Conservation (phyloP, 2,329 filamentous ascomycete species). For the Ceratocystis diversiconidia region DNA sequence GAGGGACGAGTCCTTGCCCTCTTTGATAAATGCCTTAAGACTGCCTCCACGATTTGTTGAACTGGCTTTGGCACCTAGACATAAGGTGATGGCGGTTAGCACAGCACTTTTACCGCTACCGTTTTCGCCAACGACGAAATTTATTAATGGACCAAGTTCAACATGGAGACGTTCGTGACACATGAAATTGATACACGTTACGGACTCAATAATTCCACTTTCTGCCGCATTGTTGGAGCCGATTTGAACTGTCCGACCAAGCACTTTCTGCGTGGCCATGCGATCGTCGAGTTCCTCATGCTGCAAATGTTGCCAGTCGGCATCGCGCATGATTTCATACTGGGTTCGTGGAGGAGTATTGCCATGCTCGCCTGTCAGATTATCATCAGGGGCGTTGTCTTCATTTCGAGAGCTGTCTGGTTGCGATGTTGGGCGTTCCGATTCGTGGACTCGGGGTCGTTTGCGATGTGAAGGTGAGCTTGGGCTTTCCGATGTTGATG, state of each 20-base stretch:
- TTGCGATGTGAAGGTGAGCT: slow-evolving; percentile 2
- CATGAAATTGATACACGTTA: slow-evolving; percentile 91
- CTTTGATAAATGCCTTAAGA: slow-evolving; percentile 81
- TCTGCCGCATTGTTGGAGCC: slow-evolving; percentile 63
- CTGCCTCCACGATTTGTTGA: slow-evolving; percentile 84
- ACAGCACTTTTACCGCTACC: slow-evolving; percentile 96
- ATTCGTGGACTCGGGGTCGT: slow-evolving; percentile 1
- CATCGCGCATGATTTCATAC: slow-evolving; percentile 47
- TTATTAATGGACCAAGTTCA: slow-evolving; percentile 82
- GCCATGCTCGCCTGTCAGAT: slow-evolving; percentile 23
- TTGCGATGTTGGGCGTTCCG: not conserved
- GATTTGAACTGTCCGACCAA: slow-evolving; percentile 21
- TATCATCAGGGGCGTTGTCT: slow-evolving; percentile 23
- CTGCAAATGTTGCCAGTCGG: slow-evolving; percentile 42
- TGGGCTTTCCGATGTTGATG: not conserved
- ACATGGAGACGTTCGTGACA: slow-evolving; percentile 74
- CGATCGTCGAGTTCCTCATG: slow-evolving; percentile 46
- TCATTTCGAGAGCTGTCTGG: not conserved
- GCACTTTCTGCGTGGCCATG: slow-evolving; percentile 49
- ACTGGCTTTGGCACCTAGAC: slow-evolving; percentile 86
- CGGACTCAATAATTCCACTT: slow-evolving; percentile 74
- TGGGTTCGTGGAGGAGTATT: slow-evolving; percentile 39
- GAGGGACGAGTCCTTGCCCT: slow-evolving; percentile 61
- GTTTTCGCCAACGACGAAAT: slow-evolving; percentile 96
- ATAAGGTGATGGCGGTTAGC: slow-evolving; percentile 81